Evolutionary conservation across 2,329 filamentous ascomycete species (phyloP).

Genomic region (Rhinocladiella similis): DNA sequence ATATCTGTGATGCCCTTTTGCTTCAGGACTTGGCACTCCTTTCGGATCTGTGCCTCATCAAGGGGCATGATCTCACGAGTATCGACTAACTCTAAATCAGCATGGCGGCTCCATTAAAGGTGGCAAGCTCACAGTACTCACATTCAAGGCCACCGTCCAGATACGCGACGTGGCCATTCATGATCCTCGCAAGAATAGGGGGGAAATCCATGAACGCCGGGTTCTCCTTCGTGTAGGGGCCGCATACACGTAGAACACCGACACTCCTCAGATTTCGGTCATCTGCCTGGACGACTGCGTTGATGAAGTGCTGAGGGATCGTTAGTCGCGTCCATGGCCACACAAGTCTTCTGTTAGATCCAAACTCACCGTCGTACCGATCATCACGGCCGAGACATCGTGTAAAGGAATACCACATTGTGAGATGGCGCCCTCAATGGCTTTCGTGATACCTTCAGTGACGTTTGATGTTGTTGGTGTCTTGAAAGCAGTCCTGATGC

Average conservation of each 20-base stretch:
- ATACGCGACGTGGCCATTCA: conserved; percentile 45
- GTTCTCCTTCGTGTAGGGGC: conserved; percentile 42
- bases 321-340: background rate
- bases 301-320: conserved; percentile 46
- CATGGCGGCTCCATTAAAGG: too few relatives aligned
- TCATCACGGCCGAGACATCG: conserved; percentile 48
- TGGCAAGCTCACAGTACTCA: conserved; percentile 22
- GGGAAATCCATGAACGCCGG: conserved; percentile 52
- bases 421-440: conserved; percentile 45
- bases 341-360: too few relatives aligned
- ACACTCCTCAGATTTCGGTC: conserved; percentile 44
- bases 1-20: conserved; percentile 40
- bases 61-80: conserved; percentile 45
- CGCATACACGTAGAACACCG: conserved; percentile 49
- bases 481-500: conserved; percentile 51
- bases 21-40: conserved; percentile 36
- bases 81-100: conserved; percentile 38
- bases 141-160: conserved; percentile 47
- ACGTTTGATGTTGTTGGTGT: conserved; percentile 52
- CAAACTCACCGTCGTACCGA: conserved; percentile 44
- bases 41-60: conserved; percentile 40
- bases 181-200: conserved; percentile 36
- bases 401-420: conserved; percentile 39
- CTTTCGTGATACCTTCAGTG: conserved; percentile 49
- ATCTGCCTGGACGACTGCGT: conserved; percentile 51